A percentile compares a stretch with the other conserved stretches of the same genome.
Evolutionary conservation across 257 asterid species (phyloP).

Genomic region (Cynanchum wilfordii): DNA sequence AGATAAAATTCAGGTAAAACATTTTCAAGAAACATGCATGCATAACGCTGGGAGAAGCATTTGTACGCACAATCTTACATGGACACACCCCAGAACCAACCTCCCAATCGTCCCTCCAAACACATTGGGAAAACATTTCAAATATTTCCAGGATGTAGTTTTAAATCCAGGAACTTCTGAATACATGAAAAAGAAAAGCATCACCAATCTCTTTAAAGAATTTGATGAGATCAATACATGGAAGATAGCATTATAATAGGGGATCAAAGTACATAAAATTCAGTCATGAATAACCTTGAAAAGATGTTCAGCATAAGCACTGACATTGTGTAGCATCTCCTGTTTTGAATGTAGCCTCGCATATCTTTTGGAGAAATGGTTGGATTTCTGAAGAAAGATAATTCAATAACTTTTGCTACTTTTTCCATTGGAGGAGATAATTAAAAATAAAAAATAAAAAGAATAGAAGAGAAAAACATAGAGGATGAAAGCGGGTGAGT

Average conservation of each 20-base stretch:
- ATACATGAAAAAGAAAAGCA: neutral
- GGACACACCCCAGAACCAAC: neutral
- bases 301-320: constrained; percentile 64
- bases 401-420: neutral
- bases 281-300: constrained; percentile 50
- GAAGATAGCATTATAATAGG: neutral
- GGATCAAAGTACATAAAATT: neutral
- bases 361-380: constrained; percentile 43
- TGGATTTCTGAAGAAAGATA: constrained; percentile 42
- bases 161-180: neutral
- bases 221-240: neutral
- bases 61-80: neutral
- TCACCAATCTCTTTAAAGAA: neutral
- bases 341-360: constrained; percentile 36
- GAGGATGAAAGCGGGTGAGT: neutral
- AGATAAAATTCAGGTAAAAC: neutral
- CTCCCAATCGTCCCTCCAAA: neutral
- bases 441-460: neutral
- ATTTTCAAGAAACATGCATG: neutral
- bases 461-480: neutral
- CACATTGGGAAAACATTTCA: neutral
- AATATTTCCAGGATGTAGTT: neutral
- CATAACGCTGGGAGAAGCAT: neutral
- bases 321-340: constrained; percentile 47
- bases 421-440: neutral